Evolutionary conservation across 1,284 basidiomycete species (phyloP), one percentile per base, ranked within the genome.

Genomic region (Ustanciosporium gigantosporum): DNA sequence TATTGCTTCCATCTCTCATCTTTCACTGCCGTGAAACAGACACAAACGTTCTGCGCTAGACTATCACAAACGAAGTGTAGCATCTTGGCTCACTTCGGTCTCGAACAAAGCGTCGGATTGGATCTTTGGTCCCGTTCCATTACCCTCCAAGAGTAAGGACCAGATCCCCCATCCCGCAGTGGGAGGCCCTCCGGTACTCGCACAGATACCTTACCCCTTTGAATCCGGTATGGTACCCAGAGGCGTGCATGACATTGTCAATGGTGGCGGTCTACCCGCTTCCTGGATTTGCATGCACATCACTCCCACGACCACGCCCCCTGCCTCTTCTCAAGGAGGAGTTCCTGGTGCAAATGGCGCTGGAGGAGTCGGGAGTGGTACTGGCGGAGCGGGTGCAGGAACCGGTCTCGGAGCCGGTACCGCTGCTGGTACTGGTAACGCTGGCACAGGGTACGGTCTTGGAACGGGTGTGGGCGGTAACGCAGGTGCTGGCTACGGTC

Each of bases 131-230:
- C 4, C 17, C 2, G 53, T 53, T 5, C 32, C 29, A 19, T 21
- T 8, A 4, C 42, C 48, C 2, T 8, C 17, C 21, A 23, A 35
- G 21, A 41, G 45, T 23, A 17, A 29, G 1, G 35, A 6, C 4
- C 17, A 40, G 3, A 24, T 46, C 8, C 53, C 59, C 27, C 38
- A 64, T 6, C 27, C 59, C 0, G 21, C 11, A 1, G 36, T 36
- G 1, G 53, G 59, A 1, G 49, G 49, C 2, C 42, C 46, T 0
- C 8, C 38, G 5, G 44, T 57, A 32, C 20, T 57, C 34, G 37
- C 24, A 20, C 50, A 51, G 39, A 57, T 49, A 45, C 48, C 43
- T 4, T 64, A 64, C 25, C 59, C 59, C 2, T 64, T 57, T 20
- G 46, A 38, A 0, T 57, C 53, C 4, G 59, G 59, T 13, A 64